phyloP scores from a whole-genome alignment of 805 yeast species.

The Cyberlindnera xylosilytica region DNA sequence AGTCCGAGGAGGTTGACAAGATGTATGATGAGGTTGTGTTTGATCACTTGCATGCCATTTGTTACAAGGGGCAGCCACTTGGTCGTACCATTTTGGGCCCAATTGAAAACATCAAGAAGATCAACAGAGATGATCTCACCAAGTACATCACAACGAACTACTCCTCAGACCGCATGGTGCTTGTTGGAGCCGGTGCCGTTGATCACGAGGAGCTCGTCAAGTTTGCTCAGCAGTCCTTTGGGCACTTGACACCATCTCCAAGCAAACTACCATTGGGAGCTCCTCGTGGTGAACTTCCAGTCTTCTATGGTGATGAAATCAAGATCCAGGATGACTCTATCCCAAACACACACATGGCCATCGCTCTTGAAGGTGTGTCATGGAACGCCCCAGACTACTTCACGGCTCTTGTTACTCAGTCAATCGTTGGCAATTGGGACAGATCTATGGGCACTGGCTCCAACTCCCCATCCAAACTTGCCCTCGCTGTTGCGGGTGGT shows the following conservation, averaged over 20 bases:
- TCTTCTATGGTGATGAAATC: conserved; percentile 82
- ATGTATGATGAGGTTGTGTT: conserved; percentile 98
- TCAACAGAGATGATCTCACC: conserved; percentile 71
- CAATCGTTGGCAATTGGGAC: conserved; percentile 97
- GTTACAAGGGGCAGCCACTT: conserved; percentile 84
- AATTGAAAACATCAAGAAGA: conserved; percentile 77
- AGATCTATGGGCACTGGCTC: conserved; percentile 83
- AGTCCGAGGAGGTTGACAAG: conserved; percentile 96
- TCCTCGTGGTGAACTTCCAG: conserved; percentile 62
- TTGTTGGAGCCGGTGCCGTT: conserved; percentile 96
- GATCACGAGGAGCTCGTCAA: conserved; percentile 80
- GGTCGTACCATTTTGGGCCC: conserved; percentile 98
- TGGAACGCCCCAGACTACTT: conserved; percentile 97
- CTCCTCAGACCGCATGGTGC: conserved; percentile 95
- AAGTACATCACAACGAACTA: conserved; percentile 82
- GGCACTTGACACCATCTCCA: conserved; percentile 54
- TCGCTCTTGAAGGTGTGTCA: conserved; percentile 96
- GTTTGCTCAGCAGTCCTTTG: conserved; percentile 74
- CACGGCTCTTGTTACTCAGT: conserved; percentile 93
- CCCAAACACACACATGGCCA: conserved; percentile 87
- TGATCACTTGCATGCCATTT: conserved; percentile 92
- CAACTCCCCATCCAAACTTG: conserved; percentile 82
- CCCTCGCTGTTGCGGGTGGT: conserved; percentile 57
- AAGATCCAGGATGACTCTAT: conserved; percentile 77
- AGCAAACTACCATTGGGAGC: conserved; percentile 68